Percentiles rank a stretch among this genome's conserved stretches.
phyloP scores from a whole-genome alignment of 805 yeast genomes.

The Schizosaccharomyces lindneri region DNA sequence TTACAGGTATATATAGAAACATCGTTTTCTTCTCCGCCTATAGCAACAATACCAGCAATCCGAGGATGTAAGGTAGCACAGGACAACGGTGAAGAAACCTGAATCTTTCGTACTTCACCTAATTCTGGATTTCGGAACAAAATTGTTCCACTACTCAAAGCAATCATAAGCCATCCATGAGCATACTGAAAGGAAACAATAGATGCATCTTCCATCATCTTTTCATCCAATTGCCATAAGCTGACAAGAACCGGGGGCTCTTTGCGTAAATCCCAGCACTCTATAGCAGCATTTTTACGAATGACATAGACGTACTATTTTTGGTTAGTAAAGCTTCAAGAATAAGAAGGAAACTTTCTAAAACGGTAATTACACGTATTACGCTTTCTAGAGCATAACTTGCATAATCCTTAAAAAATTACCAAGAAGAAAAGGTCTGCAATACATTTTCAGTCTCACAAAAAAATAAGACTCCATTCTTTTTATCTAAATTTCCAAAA shows the following conservation, averaged over 20 bases:
- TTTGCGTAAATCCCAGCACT: neutral
- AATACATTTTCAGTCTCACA: neutral
- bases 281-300: neutral
- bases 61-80: neutral
- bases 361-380: too few species aligned
- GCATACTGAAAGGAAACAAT: neutral
- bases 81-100: neutral
- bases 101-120: neutral
- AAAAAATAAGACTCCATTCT: neutral
- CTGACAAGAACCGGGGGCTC: neutral
- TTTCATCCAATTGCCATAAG: neutral
- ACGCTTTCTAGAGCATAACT: too few species aligned
- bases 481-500: neutral
- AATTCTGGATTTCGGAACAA: neutral
- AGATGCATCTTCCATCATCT: neutral
- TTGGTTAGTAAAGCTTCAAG: too few species aligned
- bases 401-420: too few species aligned
- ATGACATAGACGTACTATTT: neutral
- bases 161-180: neutral
- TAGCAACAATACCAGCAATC: neutral
- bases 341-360: too few species aligned
- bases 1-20: neutral
- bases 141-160: neutral
- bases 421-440: too few species aligned
- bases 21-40: neutral